Percentiles rank a stretch among this genome's conserved stretches.
Conservation (phyloP, 2,329 filamentous ascomycete genomes). For the Colletotrichum chlorophyti region DNA sequence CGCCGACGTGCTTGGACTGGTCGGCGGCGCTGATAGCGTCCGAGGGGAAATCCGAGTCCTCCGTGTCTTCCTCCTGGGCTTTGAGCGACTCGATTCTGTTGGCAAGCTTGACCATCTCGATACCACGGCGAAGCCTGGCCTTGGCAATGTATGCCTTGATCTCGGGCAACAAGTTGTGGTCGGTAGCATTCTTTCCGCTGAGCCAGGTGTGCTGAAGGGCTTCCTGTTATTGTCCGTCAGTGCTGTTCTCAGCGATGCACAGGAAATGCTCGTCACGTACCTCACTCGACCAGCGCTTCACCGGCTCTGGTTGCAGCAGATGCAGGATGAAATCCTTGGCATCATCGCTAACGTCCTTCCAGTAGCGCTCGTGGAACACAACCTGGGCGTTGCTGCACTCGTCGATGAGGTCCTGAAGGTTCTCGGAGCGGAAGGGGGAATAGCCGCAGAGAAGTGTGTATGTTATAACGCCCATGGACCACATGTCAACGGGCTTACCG, state of each 20-base stretch:
- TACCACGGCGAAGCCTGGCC: slow-evolving; percentile 88
- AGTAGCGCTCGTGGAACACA: slow-evolving; percentile 97
- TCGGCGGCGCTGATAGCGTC: slow-evolving; percentile 65
- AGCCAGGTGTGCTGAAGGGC: slow-evolving; percentile 88
- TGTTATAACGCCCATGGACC: slow-evolving; percentile 98
- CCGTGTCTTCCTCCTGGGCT: slow-evolving; percentile 84
- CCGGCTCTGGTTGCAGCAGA: slow-evolving; percentile 80
- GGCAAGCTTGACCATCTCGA: slow-evolving; percentile 93
- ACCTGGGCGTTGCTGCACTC: slow-evolving; percentile 87
- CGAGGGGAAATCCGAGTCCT: slow-evolving; percentile 76
- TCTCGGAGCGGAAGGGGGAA: slow-evolving; percentile 96
- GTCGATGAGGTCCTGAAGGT: slow-evolving; percentile 88
- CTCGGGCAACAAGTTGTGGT: slow-evolving; percentile 97
- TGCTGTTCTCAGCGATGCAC: background rate
- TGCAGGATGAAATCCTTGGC: slow-evolving; percentile 92
- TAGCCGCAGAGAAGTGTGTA: slow-evolving; percentile 98
- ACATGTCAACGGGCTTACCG: slow-evolving; percentile 98
- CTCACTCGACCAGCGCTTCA: slow-evolving; percentile 78
- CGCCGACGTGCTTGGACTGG: slow-evolving; percentile 38
- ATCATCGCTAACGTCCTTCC: slow-evolving; percentile 95
- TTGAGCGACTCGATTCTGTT: slow-evolving; percentile 96
- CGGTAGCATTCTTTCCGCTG: slow-evolving; percentile 86
- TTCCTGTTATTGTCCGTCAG: slow-evolving; percentile 55
- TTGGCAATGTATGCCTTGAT: slow-evolving; percentile 94
- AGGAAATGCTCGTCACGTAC: slow-evolving; percentile 58